Conservation (phyloP, 129 eudicot genomes). For the Lactuca sativa region DNA sequence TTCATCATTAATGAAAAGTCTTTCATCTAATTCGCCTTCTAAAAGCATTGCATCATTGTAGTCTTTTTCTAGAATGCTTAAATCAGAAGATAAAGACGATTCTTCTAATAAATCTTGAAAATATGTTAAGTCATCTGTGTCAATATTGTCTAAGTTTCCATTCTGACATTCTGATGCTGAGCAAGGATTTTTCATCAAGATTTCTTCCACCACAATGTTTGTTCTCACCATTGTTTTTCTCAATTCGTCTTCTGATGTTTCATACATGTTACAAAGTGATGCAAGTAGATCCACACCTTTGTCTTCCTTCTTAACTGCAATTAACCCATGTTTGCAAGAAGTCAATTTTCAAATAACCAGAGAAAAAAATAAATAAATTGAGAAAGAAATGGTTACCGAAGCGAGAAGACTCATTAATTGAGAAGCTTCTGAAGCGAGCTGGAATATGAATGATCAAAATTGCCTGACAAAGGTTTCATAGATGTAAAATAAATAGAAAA, state of each 20-base stretch:
- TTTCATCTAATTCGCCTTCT: conserved; percentile 85
- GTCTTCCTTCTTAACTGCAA: conserved; percentile 60
- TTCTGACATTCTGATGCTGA: conserved; percentile 61
- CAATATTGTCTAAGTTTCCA: conserved; percentile 55
- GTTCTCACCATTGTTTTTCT: conserved; percentile 67
- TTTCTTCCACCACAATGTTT: conserved; percentile 54
- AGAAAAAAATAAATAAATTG: background rate
- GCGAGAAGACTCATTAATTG: conserved; percentile 50
- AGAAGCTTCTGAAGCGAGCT: conserved; percentile 57
- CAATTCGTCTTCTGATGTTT: conserved; percentile 85
- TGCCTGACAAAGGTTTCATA: conserved; percentile 60
- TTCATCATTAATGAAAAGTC: conserved; percentile 70
- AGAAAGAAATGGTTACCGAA: conserved; percentile 52
- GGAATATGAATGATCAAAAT: conserved; percentile 87
- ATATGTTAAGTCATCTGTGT: conserved; percentile 67
- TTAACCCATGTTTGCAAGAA: conserved; percentile 8
- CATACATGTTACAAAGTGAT: conserved; percentile 77
- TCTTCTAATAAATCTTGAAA: conserved; percentile 76
- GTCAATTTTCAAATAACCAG: background rate
- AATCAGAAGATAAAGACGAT: conserved; percentile 48
- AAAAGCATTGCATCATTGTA: conserved; percentile 52
- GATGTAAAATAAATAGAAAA: conserved; percentile 1
- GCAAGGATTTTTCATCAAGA: conserved; percentile 60
- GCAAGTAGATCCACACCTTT: conserved; percentile 74
- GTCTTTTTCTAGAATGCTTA: conserved; percentile 71